Percentiles rank a stretch among this genome's conserved stretches.
These are phyloP conservation scores for Periconia sp. DNA, from an alignment of 2,329 filamentous ascomycete species.

Conservation along the genomic window DNA sequence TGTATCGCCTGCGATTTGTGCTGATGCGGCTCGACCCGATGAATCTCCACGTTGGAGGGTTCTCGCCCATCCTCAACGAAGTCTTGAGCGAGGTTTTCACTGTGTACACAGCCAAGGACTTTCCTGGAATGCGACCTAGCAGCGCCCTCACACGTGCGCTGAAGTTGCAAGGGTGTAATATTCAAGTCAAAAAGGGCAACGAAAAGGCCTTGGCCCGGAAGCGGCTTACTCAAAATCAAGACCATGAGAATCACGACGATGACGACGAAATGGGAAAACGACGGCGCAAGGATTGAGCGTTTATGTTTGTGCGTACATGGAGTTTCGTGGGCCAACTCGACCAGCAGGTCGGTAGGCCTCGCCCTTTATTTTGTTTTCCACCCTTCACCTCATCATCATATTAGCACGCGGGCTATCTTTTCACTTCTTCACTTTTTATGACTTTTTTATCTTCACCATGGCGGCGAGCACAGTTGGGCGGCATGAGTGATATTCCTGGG, in stretches of 20 bases:
- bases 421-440: conserved; percentile 7
- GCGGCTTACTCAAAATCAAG: conserved; percentile 40
- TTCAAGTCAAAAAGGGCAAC: conserved; percentile 85
- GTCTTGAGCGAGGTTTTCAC: conserved; percentile 71
- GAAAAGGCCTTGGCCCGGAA: conserved; percentile 58
- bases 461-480: conserved; percentile 20
- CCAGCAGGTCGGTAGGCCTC: too few species aligned
- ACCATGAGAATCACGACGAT: conserved; percentile 44
- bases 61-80: conserved; percentile 52
- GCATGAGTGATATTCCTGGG: conserved; percentile 26
- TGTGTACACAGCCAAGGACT: conserved; percentile 83
- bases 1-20: conserved; percentile 74
- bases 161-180: conserved; percentile 78
- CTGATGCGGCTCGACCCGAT: conserved; percentile 70
- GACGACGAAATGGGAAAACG: conserved; percentile 39
- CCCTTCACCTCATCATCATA: too few species aligned
- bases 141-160: conserved; percentile 72
- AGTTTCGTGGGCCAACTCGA: not conserved
- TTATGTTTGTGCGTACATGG: not conserved
- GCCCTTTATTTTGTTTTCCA: not conserved
- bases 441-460: not conserved
- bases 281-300: conserved; percentile 37
- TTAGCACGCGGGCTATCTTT: not conserved
- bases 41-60: conserved; percentile 56
- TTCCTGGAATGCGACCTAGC: conserved; percentile 80